These are phyloP conservation scores for Stygiomarasmius scandens DNA, from an alignment of 1,284 basidiomycete species.

Conservation along the genomic window DNA sequence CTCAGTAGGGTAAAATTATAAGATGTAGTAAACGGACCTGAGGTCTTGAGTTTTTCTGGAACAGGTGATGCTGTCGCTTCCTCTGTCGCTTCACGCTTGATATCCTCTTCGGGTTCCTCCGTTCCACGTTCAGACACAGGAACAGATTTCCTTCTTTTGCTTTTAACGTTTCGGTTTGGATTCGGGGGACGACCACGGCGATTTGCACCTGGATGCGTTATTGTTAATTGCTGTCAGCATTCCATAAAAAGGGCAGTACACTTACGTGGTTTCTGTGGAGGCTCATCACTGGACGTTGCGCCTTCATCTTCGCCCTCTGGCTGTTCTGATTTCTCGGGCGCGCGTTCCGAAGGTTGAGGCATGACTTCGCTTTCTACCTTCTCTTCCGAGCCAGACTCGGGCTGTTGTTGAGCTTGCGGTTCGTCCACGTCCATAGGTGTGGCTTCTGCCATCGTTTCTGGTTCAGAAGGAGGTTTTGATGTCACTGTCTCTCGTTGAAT, in stretches of 20 bases:
- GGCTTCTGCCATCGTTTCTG: not conserved
- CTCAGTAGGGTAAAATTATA: not conserved
- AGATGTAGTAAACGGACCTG: slow-evolving; percentile 3
- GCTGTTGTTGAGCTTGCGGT: slow-evolving; percentile 5
- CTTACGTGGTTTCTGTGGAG: slow-evolving; percentile 32
- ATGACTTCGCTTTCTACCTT: not conserved
- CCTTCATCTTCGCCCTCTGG: slow-evolving; percentile 25
- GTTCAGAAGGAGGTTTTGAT: not conserved
- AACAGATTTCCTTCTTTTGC: slow-evolving; percentile 29
- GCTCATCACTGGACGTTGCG: slow-evolving; percentile 32
- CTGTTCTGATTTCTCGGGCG: slow-evolving; percentile 21
- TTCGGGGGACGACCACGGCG: slow-evolving; percentile 25
- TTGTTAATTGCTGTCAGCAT: not conserved
- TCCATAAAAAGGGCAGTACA: not conserved
- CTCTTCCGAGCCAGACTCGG: not conserved
- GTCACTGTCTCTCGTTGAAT: not conserved
- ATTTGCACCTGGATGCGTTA: not conserved
- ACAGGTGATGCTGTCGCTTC: slow-evolving; percentile 14
- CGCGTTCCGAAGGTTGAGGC: slow-evolving; percentile 13
- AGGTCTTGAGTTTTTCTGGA: slow-evolving; percentile 13
- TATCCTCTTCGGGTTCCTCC: slow-evolving; percentile 25
- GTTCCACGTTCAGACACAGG: slow-evolving; percentile 11
- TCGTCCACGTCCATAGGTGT: not conserved
- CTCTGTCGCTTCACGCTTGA: not conserved
- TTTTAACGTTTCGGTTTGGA: slow-evolving; percentile 25